These are phyloP conservation scores for Pichia occidentalis DNA, from an alignment of 805 yeast species.

Conservation along the genomic window DNA sequence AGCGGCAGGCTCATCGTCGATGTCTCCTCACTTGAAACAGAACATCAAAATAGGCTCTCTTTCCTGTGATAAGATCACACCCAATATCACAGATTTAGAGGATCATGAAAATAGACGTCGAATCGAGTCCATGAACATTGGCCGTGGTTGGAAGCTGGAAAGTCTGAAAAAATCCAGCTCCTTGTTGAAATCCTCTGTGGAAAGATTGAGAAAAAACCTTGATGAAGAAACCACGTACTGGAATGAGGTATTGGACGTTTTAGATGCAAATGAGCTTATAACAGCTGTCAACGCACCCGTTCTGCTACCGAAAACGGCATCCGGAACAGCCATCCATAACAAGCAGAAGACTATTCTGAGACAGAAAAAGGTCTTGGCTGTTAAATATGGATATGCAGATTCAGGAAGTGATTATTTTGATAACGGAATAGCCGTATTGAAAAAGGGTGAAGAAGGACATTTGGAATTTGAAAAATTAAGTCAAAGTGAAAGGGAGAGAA, in stretches of 20 bases:
- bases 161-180: slow-evolving; percentile 52
- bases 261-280: slow-evolving; percentile 50
- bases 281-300: slow-evolving; percentile 41
- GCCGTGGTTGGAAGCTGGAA: slow-evolving; percentile 81
- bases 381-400: slow-evolving; percentile 87
- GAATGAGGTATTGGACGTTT: slow-evolving; percentile 42
- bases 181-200: slow-evolving; percentile 45
- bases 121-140: slow-evolving; percentile 29
- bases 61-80: slow-evolving; percentile 38
- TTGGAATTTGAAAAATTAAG: slow-evolving; percentile 31
- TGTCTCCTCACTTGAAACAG: slow-evolving; percentile 77
- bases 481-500: slow-evolving; percentile 32
- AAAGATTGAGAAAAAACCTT: slow-evolving; percentile 47
- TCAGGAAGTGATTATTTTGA: slow-evolving; percentile 76
- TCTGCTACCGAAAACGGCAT: too few relatives aligned
- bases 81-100: slow-evolving; percentile 18
- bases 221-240: slow-evolving; percentile 62
- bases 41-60: slow-evolving; percentile 72
- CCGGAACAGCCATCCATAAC: slow-evolving; percentile 34
- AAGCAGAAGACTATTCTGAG: slow-evolving; percentile 39
- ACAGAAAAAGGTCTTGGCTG: slow-evolving; percentile 35
- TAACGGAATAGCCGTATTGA: slow-evolving; percentile 68
- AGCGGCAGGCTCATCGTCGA: slow-evolving; percentile 77
- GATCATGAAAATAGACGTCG: slow-evolving; percentile 15
- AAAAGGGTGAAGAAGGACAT: slow-evolving; percentile 41